Conservation (phyloP, 345 rosid species). For the Melastoma malabathricum region DNA sequence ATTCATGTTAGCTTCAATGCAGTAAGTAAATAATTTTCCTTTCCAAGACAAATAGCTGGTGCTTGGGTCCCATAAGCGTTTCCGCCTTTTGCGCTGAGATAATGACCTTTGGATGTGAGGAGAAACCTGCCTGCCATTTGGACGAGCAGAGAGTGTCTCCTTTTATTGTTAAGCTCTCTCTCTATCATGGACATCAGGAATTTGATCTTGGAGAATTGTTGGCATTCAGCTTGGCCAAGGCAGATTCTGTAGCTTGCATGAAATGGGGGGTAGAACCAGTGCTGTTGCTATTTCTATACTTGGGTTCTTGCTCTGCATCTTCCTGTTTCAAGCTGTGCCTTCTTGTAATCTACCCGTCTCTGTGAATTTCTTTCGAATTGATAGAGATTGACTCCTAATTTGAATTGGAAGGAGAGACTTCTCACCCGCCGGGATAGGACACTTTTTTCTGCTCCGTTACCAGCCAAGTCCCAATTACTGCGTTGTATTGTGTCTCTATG, state of each 20-base stretch:
- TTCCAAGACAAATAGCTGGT: slow-evolving; percentile 21
- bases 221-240: slow-evolving; percentile 66
- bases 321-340: slow-evolving; percentile 32
- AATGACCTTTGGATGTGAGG: slow-evolving; percentile 38
- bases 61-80: slow-evolving; percentile 37
- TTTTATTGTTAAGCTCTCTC: slow-evolving; percentile 62
- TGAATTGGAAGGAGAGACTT: slow-evolving; percentile 42
- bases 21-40: too few species aligned
- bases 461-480: too few species aligned
- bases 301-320: slow-evolving; percentile 47
- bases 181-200: slow-evolving; percentile 77
- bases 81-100: slow-evolving; percentile 21
- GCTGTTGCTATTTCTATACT: slow-evolving; percentile 37
- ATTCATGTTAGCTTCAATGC: too few species aligned
- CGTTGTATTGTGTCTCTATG: too few species aligned
- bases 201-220: slow-evolving; percentile 91
- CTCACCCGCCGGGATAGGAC: slow-evolving; percentile 35
- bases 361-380: slow-evolving; percentile 38
- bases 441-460: slow-evolving; percentile 35
- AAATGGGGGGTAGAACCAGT: slow-evolving; percentile 68
- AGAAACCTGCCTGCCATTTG: slow-evolving; percentile 83
- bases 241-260: slow-evolving; percentile 96
- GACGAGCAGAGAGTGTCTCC: slow-evolving; percentile 74
- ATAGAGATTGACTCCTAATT: slow-evolving; percentile 36
- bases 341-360: slow-evolving; percentile 52